phyloP scores from a whole-genome alignment of 2,329 filamentous ascomycete genomes.

The Cladosporium sp. region DNA sequence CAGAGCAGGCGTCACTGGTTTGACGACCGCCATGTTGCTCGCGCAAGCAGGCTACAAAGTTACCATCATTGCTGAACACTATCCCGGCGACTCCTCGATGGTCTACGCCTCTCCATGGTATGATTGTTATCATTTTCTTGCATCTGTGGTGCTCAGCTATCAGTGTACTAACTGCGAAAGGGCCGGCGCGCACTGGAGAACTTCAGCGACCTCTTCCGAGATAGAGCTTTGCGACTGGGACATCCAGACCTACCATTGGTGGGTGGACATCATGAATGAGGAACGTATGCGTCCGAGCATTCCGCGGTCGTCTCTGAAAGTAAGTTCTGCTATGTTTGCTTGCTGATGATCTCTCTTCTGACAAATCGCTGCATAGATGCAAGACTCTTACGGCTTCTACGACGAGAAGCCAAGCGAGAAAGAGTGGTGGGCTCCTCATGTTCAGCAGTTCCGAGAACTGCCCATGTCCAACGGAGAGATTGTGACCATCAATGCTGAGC shows the following conservation, averaged over 20 bases:
- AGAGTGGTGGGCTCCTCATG: conserved; percentile 37
- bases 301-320: conserved; percentile 23
- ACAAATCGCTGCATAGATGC: not conserved
- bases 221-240: conserved; percentile 39
- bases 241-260: conserved; percentile 38
- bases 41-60: conserved; percentile 38
- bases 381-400: not conserved
- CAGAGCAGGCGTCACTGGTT: conserved; percentile 45
- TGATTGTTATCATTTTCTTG: conserved; percentile 36
- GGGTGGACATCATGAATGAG: conserved; percentile 31
- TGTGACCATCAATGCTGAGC: conserved; percentile 17
- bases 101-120: conserved; percentile 44
- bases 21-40: conserved; percentile 42
- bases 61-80: conserved; percentile 40
- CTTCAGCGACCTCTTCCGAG: conserved; percentile 34
- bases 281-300: conserved; percentile 24
- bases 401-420: conserved; percentile 15
- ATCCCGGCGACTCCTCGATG: conserved; percentile 38
- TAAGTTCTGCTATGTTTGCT: conserved; percentile 12
- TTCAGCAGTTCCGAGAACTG: conserved; percentile 29
- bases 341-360: too few species aligned
- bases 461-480: conserved; percentile 18
- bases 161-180: conserved; percentile 21
- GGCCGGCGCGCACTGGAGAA: conserved; percentile 47
- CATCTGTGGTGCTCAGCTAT: not conserved